Evolutionary conservation across 176 grass and related monocot species (phyloP), one percentile per base, ranked within the genome.

Genomic region (Avena atlantica): DNA sequence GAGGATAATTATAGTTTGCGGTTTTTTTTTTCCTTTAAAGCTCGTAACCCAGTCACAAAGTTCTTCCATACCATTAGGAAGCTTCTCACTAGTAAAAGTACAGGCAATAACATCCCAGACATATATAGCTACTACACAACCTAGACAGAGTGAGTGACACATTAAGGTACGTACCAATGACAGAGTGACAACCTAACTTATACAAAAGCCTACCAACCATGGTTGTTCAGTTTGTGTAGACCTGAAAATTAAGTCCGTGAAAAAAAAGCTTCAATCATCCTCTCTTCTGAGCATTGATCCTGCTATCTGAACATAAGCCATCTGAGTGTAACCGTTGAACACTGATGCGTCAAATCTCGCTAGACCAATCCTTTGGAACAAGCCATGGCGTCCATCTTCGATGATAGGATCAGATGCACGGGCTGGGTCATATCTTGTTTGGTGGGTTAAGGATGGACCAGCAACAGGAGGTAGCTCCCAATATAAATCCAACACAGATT

Each of bases 301-400:
- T 87, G 91, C 88, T 74, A 95, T 91, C 70, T 91, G 74, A 88
- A 93, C 91, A 84, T 98, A 95, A 19, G 89, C 88, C 96, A 98
- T 98, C 86, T 98, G 91, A 20, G 95, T 95, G 86, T 95, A 98
- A 50, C 93, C 93, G 75, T 93, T 98, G 85, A 93, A 98, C 86
- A 98, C 91, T 9, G 89, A 93, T 0, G 76, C 63, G 82, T 95
- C 89, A 24, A 98, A 76, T 76, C 81, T 93, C 53, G 80, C 88
- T 17, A 98, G 86, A 57, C 93, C 93, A 23, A 89, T 76, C 73
- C 89, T 92, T 79, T 90, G 91, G 23, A 95, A 98, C 44, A 93
- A 69, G 50, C 83, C 93, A 75, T 90, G 90, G 50, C 90, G 86
- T 27, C 93, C 95, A 70, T 95, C 93, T 91, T 90, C 91, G 19